Conservation (phyloP, 139 green algal species). For the Chlamydomonas sp. region DNA sequence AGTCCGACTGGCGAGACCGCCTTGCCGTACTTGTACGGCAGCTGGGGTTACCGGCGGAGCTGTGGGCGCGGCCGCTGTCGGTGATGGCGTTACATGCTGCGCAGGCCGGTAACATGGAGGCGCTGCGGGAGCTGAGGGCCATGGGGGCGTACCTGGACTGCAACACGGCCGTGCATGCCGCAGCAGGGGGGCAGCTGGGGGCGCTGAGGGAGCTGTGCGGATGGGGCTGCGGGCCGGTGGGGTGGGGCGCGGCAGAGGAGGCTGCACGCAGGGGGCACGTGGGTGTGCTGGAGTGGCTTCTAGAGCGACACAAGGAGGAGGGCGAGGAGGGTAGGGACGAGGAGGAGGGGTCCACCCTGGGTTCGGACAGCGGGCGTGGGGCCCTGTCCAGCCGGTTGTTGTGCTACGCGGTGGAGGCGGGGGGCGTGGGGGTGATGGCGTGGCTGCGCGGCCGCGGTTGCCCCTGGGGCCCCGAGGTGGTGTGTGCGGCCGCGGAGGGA, state of each 20-base stretch:
- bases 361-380: too few relatives aligned
- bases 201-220: too few relatives aligned
- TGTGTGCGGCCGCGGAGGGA: neutral
- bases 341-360: neutral
- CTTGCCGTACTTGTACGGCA: neutral
- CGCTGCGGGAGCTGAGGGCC: neutral
- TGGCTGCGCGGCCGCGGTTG: neutral
- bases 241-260: neutral
- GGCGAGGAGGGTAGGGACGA: neutral
- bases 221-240: too few relatives aligned
- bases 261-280: neutral
- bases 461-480: too few relatives aligned
- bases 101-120: neutral
- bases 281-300: slow-evolving; percentile 3
- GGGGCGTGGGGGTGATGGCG: neutral
- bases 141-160: too few relatives aligned
- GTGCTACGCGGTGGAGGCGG: neutral
- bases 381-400: neutral
- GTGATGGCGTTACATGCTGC: neutral
- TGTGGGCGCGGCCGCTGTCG: too few relatives aligned
- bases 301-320: neutral
- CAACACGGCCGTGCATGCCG: neutral
- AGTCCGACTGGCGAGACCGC: neutral
- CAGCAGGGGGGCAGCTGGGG: too few relatives aligned
- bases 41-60: neutral